Percentiles rank a stretch among this genome's conserved stretches.
Conservation (phyloP, 2,329 filamentous ascomycete species). For the Escovopsis sp. region DNA sequence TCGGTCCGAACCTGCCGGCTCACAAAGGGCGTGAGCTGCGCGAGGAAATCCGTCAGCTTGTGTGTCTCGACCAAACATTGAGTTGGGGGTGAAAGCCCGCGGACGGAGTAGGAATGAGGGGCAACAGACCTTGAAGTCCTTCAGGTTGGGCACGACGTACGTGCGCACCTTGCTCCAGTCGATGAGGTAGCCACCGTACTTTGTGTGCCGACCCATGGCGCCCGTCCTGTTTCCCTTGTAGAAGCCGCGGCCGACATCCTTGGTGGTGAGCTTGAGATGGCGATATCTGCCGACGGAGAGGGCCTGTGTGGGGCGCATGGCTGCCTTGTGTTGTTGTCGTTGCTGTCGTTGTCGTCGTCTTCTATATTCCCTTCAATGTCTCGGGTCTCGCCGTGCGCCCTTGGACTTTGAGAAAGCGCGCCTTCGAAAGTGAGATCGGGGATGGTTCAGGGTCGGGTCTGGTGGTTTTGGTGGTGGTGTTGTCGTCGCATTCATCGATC, state of each 20-base stretch:
- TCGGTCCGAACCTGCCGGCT: slow-evolving; percentile 40
- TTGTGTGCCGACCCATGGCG: slow-evolving; percentile 72
- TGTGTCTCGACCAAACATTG: too few species aligned
- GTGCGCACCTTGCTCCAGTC: slow-evolving; percentile 83
- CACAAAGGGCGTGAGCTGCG: slow-evolving; percentile 74
- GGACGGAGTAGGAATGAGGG: too few species aligned
- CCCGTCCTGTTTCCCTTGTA: slow-evolving; percentile 94
- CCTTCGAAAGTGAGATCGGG: too few species aligned
- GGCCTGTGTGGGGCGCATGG: slow-evolving; percentile 52
- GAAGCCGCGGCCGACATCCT: slow-evolving; percentile 83
- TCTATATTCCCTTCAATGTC: too few species aligned
- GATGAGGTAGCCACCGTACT: slow-evolving; percentile 69
- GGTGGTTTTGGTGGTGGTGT: too few species aligned
- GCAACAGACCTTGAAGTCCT: slow-evolving; percentile 51
- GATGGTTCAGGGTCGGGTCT: too few species aligned
- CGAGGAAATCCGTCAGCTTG: too few species aligned
- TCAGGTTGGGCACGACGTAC: slow-evolving; percentile 55
- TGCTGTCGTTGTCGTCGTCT: background rate
- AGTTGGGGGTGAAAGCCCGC: too few species aligned
- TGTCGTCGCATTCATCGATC: too few species aligned
- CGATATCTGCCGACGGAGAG: slow-evolving; percentile 54
- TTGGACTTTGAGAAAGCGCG: too few species aligned
- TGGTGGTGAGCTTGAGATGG: slow-evolving; percentile 75
- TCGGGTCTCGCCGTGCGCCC: too few species aligned
- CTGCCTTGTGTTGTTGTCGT: slow-evolving; percentile 6